phyloP scores from a whole-genome alignment of 352 stramenopile species.

The Globisporangium mamillatum region DNA sequence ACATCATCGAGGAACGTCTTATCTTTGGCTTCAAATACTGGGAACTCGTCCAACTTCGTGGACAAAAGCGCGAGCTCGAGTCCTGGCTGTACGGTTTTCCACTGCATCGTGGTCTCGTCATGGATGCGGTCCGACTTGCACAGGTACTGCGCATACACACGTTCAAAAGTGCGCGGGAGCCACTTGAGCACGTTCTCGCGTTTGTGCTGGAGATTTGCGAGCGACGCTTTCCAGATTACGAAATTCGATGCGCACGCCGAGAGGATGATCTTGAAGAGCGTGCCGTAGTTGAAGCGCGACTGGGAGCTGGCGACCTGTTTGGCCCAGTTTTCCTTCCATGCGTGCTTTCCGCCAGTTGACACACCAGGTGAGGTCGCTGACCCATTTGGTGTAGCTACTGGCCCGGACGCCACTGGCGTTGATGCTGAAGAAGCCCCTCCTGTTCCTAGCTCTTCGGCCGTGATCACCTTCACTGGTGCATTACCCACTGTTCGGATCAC shows the following conservation, averaged over 20 bases:
- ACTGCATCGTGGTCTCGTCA: slow-evolving; percentile 70
- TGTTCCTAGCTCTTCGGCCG: slow-evolving; percentile 22
- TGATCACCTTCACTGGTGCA: slow-evolving; percentile 28
- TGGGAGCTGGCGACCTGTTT: slow-evolving; percentile 70
- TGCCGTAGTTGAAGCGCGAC: slow-evolving; percentile 63
- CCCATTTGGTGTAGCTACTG: neutral
- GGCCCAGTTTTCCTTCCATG: slow-evolving; percentile 79
- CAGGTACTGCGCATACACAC: slow-evolving; percentile 66
- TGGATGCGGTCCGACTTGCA: slow-evolving; percentile 77
- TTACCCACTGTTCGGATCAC: slow-evolving; percentile 68
- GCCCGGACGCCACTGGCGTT: slow-evolving; percentile 1
- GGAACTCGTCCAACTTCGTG: slow-evolving; percentile 57
- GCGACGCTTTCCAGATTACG: slow-evolving; percentile 64
- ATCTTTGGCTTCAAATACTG: slow-evolving; percentile 45
- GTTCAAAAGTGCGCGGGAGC: slow-evolving; percentile 70
- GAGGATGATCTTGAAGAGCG: slow-evolving; percentile 72
- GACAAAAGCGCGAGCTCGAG: slow-evolving; percentile 69
- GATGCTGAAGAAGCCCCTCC: slow-evolving; percentile 10
- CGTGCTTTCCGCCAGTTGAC: slow-evolving; percentile 17
- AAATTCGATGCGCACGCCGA: slow-evolving; percentile 63
- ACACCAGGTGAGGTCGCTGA: neutral
- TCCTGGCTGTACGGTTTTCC: slow-evolving; percentile 68
- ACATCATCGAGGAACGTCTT: slow-evolving; percentile 82
- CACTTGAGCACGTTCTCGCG: slow-evolving; percentile 66
- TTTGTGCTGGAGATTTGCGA: slow-evolving; percentile 69